Percentiles rank a stretch among this genome's conserved stretches.
Evolutionary conservation across 345 rosid species (phyloP).

Genomic region (Hirschfeldia incana): DNA sequence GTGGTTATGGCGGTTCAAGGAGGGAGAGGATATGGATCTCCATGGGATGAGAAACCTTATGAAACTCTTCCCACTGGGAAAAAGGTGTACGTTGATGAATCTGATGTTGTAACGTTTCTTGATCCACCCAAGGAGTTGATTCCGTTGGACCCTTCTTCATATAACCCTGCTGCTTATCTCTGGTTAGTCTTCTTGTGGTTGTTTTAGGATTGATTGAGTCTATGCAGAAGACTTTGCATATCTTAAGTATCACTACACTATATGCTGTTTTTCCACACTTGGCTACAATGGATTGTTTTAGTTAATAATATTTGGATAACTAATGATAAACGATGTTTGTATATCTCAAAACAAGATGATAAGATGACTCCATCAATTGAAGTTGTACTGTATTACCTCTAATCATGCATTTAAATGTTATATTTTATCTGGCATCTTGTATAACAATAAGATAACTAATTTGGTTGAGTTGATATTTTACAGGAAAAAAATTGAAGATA

Average conservation of each 20-base stretch:
- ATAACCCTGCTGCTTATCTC: conserved; percentile 78
- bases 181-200: conserved; percentile 48
- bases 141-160: conserved; percentile 73
- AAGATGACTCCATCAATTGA: background rate
- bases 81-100: conserved; percentile 64
- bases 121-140: conserved; percentile 76
- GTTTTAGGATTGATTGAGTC: too few relatives aligned
- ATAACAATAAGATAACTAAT: background rate
- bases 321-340: background rate
- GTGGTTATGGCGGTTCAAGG: conserved; percentile 26
- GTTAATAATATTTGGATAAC: background rate
- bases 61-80: conserved; percentile 59
- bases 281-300: background rate
- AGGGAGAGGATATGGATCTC: conserved; percentile 39
- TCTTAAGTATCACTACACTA: background rate
- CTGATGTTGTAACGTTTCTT: conserved; percentile 69
- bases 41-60: conserved; percentile 73
- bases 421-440: background rate
- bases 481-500: conserved; percentile 84
- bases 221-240: background rate
- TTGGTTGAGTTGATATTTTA: background rate
- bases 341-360: background rate
- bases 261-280: background rate
- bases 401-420: too few relatives aligned
- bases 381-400: too few relatives aligned